phyloP scores from a whole-genome alignment of 2,329 filamentous ascomycete species.

The Gnomoniopsis smithogilvyi region DNA sequence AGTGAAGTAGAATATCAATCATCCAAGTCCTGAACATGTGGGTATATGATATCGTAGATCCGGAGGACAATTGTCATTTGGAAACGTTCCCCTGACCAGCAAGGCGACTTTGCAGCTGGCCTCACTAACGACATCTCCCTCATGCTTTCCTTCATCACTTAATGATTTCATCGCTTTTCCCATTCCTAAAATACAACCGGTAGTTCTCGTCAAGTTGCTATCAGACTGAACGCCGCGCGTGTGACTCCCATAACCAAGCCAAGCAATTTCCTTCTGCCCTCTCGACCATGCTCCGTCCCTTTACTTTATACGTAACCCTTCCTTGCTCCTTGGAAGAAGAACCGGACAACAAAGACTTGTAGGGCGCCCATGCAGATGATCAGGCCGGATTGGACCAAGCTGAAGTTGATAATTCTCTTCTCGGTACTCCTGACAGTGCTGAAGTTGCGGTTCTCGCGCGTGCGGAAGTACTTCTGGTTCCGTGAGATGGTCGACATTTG shows the following conservation, averaged over 20 bases:
- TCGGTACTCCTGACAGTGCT: conserved; percentile 97
- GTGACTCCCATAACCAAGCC: conserved; percentile 15
- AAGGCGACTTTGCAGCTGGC: background rate
- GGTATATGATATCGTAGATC: background rate
- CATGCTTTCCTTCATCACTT: conserved; percentile 18
- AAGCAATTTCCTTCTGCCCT: background rate
- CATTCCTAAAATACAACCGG: background rate
- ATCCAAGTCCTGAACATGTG: background rate
- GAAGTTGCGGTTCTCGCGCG: conserved; percentile 97
- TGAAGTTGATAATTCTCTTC: conserved; percentile 94
- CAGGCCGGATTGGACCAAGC: conserved; percentile 84
- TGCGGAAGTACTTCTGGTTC: conserved; percentile 99
- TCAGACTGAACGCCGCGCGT: conserved; percentile 21
- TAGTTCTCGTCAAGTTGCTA: background rate
- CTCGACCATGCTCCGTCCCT: background rate
- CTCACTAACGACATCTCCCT: background rate
- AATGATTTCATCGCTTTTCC: conserved; percentile 4
- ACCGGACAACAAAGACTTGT: conserved; percentile 95
- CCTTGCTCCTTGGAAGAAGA: conserved; percentile 90
- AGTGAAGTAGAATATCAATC: too few species aligned
- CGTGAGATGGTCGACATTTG: conserved; percentile 91
- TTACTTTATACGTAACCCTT: conserved; percentile 63
- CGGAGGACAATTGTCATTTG: background rate
- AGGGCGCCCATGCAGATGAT: conserved; percentile 93
- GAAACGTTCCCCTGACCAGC: background rate